phyloP scores from a whole-genome alignment of 2,329 filamentous ascomycete species.

The Calonectria ilicicola region DNA sequence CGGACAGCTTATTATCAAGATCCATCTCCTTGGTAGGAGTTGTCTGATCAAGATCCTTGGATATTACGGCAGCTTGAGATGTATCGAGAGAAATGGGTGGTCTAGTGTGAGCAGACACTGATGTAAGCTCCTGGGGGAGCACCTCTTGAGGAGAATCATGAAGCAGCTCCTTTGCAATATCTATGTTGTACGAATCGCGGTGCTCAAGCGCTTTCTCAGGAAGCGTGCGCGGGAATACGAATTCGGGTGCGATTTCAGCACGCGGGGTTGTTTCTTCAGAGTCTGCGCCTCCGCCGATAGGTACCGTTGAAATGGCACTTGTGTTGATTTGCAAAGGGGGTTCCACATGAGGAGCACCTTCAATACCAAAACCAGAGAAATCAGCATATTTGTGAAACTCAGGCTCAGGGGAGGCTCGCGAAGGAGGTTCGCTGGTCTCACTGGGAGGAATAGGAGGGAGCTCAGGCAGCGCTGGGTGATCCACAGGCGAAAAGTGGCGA shows the following conservation, averaged over 20 bases:
- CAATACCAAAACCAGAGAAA: constrained; percentile 40
- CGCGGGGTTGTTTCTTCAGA: constrained; percentile 79
- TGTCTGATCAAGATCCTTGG: constrained; percentile 39
- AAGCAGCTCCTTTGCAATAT: neutral
- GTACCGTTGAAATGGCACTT: constrained; percentile 42
- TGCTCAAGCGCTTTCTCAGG: neutral
- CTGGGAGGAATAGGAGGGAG: constrained; percentile 63
- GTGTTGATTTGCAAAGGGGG: constrained; percentile 57
- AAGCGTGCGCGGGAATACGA: constrained; percentile 31
- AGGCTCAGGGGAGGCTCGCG: constrained; percentile 49
- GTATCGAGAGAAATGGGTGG: constrained; percentile 50
- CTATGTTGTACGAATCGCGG: constrained; percentile 4
- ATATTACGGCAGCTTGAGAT: constrained; percentile 34
- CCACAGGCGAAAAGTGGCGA: constrained; percentile 51
- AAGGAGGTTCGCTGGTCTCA: constrained; percentile 56
- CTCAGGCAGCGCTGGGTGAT: constrained; percentile 59
- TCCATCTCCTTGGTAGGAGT: constrained; percentile 39
- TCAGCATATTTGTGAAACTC: constrained; percentile 41
- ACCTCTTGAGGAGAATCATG: neutral
- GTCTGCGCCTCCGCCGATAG: constrained; percentile 62
- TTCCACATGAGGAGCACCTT: constrained; percentile 32
- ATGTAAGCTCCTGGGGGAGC: constrained; percentile 46
- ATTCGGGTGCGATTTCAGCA: constrained; percentile 57
- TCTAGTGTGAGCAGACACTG: constrained; percentile 54
- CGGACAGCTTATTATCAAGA: constrained; percentile 27